Percentiles rank a stretch among this genome's conserved stretches.
These are phyloP conservation scores for Mycosarcoma maydis DNA, from an alignment of 1,284 basidiomycete species.

Conservation along the genomic window DNA sequence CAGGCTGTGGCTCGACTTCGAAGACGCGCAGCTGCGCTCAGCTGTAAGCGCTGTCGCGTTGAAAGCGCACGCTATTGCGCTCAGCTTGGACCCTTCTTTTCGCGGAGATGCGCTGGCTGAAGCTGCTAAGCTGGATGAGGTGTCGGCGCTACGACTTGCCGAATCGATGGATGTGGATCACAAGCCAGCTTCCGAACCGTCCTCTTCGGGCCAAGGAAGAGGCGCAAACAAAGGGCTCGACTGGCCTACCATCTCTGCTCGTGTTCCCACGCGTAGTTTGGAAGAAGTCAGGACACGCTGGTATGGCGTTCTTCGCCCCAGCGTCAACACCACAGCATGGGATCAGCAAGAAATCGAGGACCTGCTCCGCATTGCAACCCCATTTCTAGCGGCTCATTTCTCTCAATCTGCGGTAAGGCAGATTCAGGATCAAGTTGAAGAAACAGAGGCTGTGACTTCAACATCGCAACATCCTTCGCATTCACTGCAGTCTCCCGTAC, in stretches of 20 bases:
- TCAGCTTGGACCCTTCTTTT: constrained; percentile 15
- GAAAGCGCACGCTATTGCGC: constrained; percentile 15
- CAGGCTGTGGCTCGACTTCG: constrained; percentile 26
- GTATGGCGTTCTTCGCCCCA: constrained; percentile 28
- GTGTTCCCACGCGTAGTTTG: constrained; percentile 22
- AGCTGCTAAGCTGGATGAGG: constrained; percentile 20
- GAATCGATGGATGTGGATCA: constrained; percentile 26
- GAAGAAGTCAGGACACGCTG: constrained; percentile 39
- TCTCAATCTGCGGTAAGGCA: neutral
- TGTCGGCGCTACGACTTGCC: constrained; percentile 13
- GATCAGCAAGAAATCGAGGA: constrained; percentile 10
- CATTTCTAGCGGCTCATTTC: constrained; percentile 11
- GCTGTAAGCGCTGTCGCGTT: constrained; percentile 28
- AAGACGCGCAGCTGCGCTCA: constrained; percentile 23
- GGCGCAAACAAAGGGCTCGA: constrained; percentile 10
- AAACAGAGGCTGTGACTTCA: too few relatives aligned
- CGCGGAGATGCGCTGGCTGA: constrained; percentile 16
- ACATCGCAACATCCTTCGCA: too few relatives aligned
- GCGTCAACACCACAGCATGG: constrained; percentile 28
- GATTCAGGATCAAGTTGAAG: too few relatives aligned
- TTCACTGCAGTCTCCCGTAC: constrained; percentile 7
- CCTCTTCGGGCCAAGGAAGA: neutral
- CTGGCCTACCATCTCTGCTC: constrained; percentile 28
- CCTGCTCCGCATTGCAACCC: constrained; percentile 15
- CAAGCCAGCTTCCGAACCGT: neutral